Percentiles rank a stretch among this genome's conserved stretches.
phyloP scores from a whole-genome alignment of 148 eudicot genomes.

The Talinum fruticosum region DNA sequence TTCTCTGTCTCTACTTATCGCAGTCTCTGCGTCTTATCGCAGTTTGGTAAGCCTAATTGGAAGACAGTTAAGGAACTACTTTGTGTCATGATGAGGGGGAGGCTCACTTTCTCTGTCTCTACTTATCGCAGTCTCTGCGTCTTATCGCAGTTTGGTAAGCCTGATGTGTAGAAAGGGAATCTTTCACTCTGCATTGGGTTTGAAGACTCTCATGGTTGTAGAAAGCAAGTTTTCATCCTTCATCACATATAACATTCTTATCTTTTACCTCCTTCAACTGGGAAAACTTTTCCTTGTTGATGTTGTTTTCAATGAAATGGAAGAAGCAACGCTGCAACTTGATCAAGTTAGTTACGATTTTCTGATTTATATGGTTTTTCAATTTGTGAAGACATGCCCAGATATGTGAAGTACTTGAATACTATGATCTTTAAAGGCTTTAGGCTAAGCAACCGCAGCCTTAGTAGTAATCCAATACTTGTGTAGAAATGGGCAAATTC shows the following conservation, averaged over 20 bases:
- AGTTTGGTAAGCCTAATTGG: conserved; percentile 32
- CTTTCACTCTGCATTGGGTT: conserved; percentile 30
- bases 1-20: conserved; percentile 47
- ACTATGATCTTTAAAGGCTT: conserved; percentile 40
- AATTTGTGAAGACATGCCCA: conserved; percentile 29
- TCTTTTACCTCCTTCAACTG: conserved; percentile 44
- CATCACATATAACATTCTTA: conserved; percentile 48
- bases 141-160: conserved; percentile 35
- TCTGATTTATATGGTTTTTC: conserved; percentile 49
- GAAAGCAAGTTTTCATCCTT: conserved; percentile 26
- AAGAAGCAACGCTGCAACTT: conserved; percentile 35
- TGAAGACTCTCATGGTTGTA: conserved; percentile 49
- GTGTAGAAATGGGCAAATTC: conserved; percentile 41
- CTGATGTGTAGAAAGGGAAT: conserved; percentile 37
- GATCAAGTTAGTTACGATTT: conserved; percentile 54
- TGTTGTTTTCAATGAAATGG: conserved; percentile 39
- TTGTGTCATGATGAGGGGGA: conserved; percentile 48
- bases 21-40: too few relatives aligned
- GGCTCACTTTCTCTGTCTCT: conserved; percentile 37
- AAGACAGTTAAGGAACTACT: conserved; percentile 41
- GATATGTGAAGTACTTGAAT: conserved; percentile 36
- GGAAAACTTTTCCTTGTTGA: conserved; percentile 32
- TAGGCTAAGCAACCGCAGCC: conserved; percentile 53
- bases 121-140: too few relatives aligned
- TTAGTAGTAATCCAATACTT: conserved; percentile 42